Conservation (phyloP, 2,329 filamentous ascomycete genomes). For the Fusarium setosum region DNA sequence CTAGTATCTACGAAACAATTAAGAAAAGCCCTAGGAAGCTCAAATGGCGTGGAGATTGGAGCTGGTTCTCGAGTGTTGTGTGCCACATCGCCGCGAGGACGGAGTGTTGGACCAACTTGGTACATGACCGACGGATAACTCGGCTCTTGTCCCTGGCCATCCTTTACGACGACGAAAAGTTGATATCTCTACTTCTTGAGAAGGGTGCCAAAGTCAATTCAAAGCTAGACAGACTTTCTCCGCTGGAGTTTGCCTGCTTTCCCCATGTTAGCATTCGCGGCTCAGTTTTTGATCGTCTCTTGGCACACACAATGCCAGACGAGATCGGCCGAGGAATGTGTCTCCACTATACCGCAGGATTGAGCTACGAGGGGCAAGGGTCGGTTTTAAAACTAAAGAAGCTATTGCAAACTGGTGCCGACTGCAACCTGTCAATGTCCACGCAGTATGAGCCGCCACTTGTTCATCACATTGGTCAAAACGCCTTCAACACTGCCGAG, state of each 20-base stretch:
- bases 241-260: conserved; percentile 6
- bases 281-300: not conserved
- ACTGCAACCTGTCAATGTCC: not conserved
- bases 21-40: not conserved
- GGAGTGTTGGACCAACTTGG: not conserved
- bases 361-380: accelerated
- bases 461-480: not conserved
- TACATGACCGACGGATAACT: not conserved
- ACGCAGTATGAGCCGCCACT: not conserved
- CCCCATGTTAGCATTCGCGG: not conserved
- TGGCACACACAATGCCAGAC: not conserved
- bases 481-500: not conserved
- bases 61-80: not conserved
- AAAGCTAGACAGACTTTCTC: not conserved
- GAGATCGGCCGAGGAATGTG: not conserved
- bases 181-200: not conserved
- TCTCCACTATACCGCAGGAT: not conserved
- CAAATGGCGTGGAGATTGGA: not conserved
- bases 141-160: not conserved
- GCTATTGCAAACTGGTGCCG: not conserved
- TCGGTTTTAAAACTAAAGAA: not conserved
- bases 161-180: not conserved
- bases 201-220: not conserved
- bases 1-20: not conserved
- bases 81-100: not conserved